Evolutionary conservation across 179 eudicot species (phyloP), one percentile per base, ranked within the genome.

Genomic region (Patellifolia procumbens): DNA sequence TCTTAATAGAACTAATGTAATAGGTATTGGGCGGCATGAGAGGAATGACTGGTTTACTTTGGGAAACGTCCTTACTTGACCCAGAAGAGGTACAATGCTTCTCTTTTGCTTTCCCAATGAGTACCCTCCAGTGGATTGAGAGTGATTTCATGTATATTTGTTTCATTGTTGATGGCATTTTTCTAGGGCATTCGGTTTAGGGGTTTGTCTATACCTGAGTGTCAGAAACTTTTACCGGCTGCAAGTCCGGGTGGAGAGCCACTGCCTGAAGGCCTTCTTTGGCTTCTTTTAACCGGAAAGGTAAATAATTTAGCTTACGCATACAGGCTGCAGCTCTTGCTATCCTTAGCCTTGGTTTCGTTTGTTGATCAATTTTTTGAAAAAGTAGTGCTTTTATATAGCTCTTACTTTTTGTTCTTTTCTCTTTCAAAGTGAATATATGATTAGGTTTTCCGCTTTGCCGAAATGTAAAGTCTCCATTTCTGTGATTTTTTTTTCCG

Each of bases 21-120:
- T 80, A 93, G 99, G 99, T 95, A 55, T 85, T 95, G 62, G 99
- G 99, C 76, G 99, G 99, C 68, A 95, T 95, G 99, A 90, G 99
- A 87, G 99, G 99, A 77, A 95, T 95, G 99, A 88, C 84, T 35
- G 98, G 97, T 72, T 82, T 93, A 81, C 84, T 95, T 49, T 95
- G 97, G 97, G 99, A 93, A 83, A 85, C 98, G 34, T 95, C 99
- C 68, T 85, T 95, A 78, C 97, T 93, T 83, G 99, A 95, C 79
- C 89, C 99, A 42, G 97, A 95, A 46, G 98, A 95, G 98, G 99
- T 95, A 88, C 68, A 67, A 1, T 70, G 20, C 28, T 35, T 17
- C 52, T 78, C 35, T 52, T 20, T 11, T 42, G 26, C 46, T 55
- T 22, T 24, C 24, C 13, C 5, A 66, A 17, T 15, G 10, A 48